Base-by-base conservation (phyloP, 192 early-diverging fungal species). In the Coemansia sp. region DNA sequence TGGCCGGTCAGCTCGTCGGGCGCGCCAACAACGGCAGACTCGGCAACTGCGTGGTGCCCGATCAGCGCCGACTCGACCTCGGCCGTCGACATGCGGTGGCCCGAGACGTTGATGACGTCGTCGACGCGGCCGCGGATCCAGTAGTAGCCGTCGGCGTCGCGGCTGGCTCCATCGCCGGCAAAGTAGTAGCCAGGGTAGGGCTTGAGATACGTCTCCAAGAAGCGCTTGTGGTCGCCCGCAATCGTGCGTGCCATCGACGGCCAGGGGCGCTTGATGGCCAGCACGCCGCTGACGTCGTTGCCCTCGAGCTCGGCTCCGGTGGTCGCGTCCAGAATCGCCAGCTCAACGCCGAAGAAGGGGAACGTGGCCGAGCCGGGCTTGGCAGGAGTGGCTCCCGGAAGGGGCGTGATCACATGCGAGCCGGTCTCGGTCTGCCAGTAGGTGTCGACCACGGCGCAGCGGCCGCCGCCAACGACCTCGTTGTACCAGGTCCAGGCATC, bases 401-500 rank as follows among this genome's bases (percentile, higher is more conserved):
- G 79, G 32, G 95, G 95, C 1, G 93, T 87, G 30, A 98, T 71
- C 36, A 98, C 88, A 64, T 92, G 91, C n/a, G 88, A 91, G 16
- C 95, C 95, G 1, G 95, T 95, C 82, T 98, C 95, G 7, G 89
- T 91, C 68, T 89, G 87, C 89, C 90, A 91, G 87, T 96, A 98
- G 9, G 95, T 98, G 83, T 98, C 95, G 24, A 98, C 94, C 20
- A 98, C 86, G n/a, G 92, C 86, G 80, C 94, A 95, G 32, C 85
- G 85, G 18, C 85, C 83, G 57, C 89, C 85, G 28, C 94, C 94
- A 29, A 98, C 92, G 23, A 92, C 86, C 56, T 92, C 85, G 84
- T 93, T 84, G 82, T 98, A 98, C 95, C 95, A 98, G 64, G 86
- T 81, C 95, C 95, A 98, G 19, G 95, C 94, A 65, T 97, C 93